Evolutionary conservation across 129 eudicot species (phyloP), one percentile per base, ranked within the genome.

Genomic region (Arctium minus): DNA sequence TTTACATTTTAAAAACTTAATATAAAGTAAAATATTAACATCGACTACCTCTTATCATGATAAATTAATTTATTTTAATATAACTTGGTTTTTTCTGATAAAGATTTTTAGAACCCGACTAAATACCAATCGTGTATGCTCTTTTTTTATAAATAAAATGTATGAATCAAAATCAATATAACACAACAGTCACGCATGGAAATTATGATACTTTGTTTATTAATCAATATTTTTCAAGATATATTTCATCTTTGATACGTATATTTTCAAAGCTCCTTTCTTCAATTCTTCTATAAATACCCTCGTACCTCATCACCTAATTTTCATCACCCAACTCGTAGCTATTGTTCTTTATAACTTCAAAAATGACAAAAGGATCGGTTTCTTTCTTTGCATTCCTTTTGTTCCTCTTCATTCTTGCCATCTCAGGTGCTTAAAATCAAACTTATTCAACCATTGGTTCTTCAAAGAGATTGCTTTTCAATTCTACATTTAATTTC

Each of bases 331-430:
- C 85, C 62, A 83, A 69, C 64, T 70, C 8, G 11, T 22, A 4
- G 6, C 11, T 9, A 35, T 38, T 32, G 46, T 60, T 70, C 22
- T 70, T 50, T 5, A 18, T 60, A 75, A 44, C 75, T 18, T 75
- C 32, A 65, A 82, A 75, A 53, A 83, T 83, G 86, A 46, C 82
- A 71, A 83, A 78, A 71, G 13, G 32, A 17, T 71, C 82, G n/a
- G 12, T 53, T 30, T 60, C 8, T 42, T 32, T 42, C 36, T 75
- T 36, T 64, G 30, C 74, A 3, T 73, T 82, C 22, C 69, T 74
- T 17, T 22, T 40, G 27, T 50, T 75, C 17, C 56, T 65, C 42
- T 81, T 74, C 80, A 13, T 75, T 67, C 9, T 82, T 65, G 69
- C 75, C 13, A 64, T 75, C 70, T 74, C 85, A 82, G 85, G 85